Conservation (phyloP, 352 stramenopile species). For the Blastocystis hominis region DNA sequence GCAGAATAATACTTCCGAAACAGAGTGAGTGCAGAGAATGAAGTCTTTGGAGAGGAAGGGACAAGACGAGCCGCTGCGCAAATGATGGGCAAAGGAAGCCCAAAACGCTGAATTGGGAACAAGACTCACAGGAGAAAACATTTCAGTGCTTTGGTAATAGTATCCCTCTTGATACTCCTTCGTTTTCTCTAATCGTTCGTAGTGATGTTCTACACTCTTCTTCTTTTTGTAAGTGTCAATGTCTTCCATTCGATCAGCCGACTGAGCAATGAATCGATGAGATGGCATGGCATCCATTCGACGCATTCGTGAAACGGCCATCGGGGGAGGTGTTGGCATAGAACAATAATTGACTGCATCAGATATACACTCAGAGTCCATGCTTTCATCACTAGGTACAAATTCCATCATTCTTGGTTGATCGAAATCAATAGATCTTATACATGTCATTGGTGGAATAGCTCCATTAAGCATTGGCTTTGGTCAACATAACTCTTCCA, state of each 20-base stretch:
- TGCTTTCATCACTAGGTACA: not conserved
- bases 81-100: conserved; percentile 66
- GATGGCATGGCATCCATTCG: too few species aligned
- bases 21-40: conserved; percentile 62
- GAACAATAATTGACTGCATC: too few species aligned
- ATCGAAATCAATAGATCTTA: not conserved
- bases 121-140: not conserved
- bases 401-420: not conserved
- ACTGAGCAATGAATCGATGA: not conserved
- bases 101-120: conserved; percentile 63
- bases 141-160: conserved; percentile 53
- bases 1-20: conserved; percentile 67
- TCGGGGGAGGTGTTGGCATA: not conserved
- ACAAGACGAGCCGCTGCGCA: conserved; percentile 1
- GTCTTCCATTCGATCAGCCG: not conserved
- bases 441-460: not conserved
- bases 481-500: not conserved
- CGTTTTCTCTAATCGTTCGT: conserved; percentile 53
- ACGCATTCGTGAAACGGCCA: not conserved
- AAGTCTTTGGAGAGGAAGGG: conserved; percentile 68
- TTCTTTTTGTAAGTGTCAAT: conserved; percentile 57
- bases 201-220: conserved; percentile 58
- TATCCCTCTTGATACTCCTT: conserved; percentile 51
- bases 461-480: not conserved
- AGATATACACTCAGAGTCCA: too few species aligned